Base-by-base conservation (phyloP, 2,329 filamentous ascomycete species). In the Rhytidhysteron rufulum region DNA sequence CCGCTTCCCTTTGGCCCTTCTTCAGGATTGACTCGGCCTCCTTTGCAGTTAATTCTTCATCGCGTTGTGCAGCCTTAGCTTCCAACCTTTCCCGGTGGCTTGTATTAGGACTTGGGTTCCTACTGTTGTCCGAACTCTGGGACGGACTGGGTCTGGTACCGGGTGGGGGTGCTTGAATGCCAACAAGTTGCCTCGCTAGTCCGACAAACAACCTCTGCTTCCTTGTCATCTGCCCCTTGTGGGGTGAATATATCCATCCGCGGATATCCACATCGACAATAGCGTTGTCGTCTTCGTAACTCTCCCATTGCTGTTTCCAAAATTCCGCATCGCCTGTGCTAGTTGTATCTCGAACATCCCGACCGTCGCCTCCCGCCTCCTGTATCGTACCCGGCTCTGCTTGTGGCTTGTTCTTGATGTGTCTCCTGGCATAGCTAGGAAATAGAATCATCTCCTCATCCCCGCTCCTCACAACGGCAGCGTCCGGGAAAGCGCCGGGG, bases 371-470 rank as follows among this genome's bases (percentile, higher is more conserved):
- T 13, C 63, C 49, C 20, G 55, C 41, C 45, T 66, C 54, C 47
- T 69, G 57, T 41, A 68, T 61, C 17, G 56, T 62, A 5, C 58
- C 63, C 4, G 66, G 61, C 31, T 54, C 54, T 36, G 61, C 53
- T 52, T 61, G 44, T 30, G 57, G 55, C 51, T 60, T 69, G 47
- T 50, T 57, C 50, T 71, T 83, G 24, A 78, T 65, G 61, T 94
- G 85, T 45, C 75, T 76, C 58, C 90, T 82, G 7, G 88, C 88
- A 62, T 98, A 98, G 39, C 88, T 96, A 0, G 93, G 93, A 53
- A 98, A 98, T 18, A 98, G 63, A 8, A 98, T 80, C 82, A 98
- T 88, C 68, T 97, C 88, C 62, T 96, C 89, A 44, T 88, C 80
- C 10, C 88, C 90, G 45, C 82, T 83, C 9, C 82, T 78, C 13